Evolutionary conservation across 768 basidiomycete genomes (phyloP), one percentile per base, ranked within the genome.

Genomic region (Grammothele lineata): DNA sequence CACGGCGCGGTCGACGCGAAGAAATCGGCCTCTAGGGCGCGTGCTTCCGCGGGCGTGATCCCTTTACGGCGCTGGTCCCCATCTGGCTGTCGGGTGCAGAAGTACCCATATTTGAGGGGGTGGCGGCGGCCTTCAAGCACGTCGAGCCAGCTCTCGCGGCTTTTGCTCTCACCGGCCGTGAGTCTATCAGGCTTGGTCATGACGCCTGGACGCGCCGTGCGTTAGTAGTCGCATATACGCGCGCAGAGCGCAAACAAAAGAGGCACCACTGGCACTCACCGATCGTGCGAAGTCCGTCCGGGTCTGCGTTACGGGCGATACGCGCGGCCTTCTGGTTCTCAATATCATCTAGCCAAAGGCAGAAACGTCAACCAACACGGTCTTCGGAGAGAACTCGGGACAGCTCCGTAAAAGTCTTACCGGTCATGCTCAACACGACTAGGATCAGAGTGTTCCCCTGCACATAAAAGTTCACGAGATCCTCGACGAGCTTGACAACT

Each of bases 1-100:
- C 85, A 88, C 0, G 83, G 83, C 0, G 60, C 17, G 1, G 67
- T 77, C 0, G 47, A 59, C 14, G 66, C 49, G 58, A 87, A 86
- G 55, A 76, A 86, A 0, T 68, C 51, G 0, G 60, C 47, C 3
- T 75, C 76, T 0, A 63, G 57, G 8, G 43, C 48, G 40, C 76
- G 71, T 4, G 71, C 66, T 22, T 70, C 74, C 0, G 55, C 37
- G 22, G 67, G 67, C 1, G 73, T 65, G 6, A 76, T 63, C 1
- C 62, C 61, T 34, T 61, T 55, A 14, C 56, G 48, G 0, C 85
- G 75, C 45, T 83, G 74, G 4, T 62, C 68, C 50, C 85, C 85
- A 43, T 83, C 76, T 0, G 82, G 81, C 22, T 83, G 78, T 34
- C 81, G 80, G 18, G 83, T 79, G 23, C 81, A 83, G 49, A 77